phyloP scores from a whole-genome alignment of 352 stramenopile species.

The Globisporangium alternatum region DNA sequence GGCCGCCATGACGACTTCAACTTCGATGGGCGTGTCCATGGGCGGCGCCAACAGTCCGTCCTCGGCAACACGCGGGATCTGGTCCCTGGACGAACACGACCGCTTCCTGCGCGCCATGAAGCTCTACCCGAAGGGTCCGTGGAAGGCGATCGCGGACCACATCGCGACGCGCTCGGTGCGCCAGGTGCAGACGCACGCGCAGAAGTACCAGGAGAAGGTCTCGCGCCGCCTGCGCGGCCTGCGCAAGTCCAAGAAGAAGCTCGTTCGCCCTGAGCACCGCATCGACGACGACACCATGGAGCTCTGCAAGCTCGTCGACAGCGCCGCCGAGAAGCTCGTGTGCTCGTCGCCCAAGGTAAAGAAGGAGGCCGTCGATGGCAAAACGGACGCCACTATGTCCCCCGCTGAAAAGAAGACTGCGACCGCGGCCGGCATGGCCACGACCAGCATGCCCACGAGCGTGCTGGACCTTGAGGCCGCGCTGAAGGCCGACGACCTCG shows the following conservation, averaged over 20 bases:
- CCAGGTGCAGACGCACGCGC: slow-evolving; percentile 75
- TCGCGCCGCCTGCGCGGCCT: slow-evolving; percentile 57
- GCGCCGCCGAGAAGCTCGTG: slow-evolving; percentile 41
- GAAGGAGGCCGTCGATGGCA: slow-evolving; percentile 7
- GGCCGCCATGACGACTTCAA: slow-evolving; percentile 20
- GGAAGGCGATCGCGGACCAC: slow-evolving; percentile 70
- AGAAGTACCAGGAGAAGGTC: slow-evolving; percentile 81
- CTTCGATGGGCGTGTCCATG: slow-evolving; percentile 9
- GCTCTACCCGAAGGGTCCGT: slow-evolving; percentile 64
- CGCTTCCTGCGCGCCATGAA: slow-evolving; percentile 69
- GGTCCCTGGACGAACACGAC: slow-evolving; percentile 68
- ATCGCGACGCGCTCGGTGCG: slow-evolving; percentile 65
- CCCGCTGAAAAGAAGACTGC: background rate
- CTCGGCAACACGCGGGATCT: slow-evolving; percentile 35
- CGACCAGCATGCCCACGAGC: background rate
- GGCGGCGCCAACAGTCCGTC: slow-evolving; percentile 8
- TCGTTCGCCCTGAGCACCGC: slow-evolving; percentile 50
- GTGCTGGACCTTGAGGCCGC: slow-evolving; percentile 16
- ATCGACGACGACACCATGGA: slow-evolving; percentile 63
- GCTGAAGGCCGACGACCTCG: slow-evolving; percentile 37
- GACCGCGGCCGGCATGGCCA: background rate
- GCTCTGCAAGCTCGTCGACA: slow-evolving; percentile 55
- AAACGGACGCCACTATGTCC: background rate
- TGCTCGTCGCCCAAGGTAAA: slow-evolving; percentile 21
- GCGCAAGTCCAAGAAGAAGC: slow-evolving; percentile 72